Percentiles rank a stretch among this genome's conserved stretches.
Evolutionary conservation across 2,329 filamentous ascomycete species (phyloP).

Genomic region (Metarhizium robertsii): DNA sequence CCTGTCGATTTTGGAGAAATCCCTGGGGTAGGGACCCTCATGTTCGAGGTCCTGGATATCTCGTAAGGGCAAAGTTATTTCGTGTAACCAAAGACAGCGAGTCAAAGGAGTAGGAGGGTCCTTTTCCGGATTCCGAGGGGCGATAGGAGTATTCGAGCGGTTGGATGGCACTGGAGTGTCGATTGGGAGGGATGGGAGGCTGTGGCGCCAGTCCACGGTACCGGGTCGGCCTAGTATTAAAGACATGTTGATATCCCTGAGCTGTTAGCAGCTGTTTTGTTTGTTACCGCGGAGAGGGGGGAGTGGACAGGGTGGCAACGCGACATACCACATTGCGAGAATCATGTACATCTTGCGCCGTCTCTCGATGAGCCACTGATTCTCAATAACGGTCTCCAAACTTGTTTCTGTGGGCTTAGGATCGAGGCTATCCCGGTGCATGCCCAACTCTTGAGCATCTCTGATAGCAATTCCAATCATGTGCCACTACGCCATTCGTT

Average conservation of each 20-base stretch:
- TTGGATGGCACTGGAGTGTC: conserved; percentile 41
- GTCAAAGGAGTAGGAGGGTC: conserved; percentile 51
- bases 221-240: conserved; percentile 46
- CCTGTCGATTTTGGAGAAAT: conserved; percentile 43
- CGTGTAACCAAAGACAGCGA: conserved; percentile 39
- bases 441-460: conserved; percentile 53
- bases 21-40: conserved; percentile 43
- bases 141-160: conserved; percentile 36
- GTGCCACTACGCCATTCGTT: conserved; percentile 35
- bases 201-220: conserved; percentile 40
- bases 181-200: conserved; percentile 39
- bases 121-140: conserved; percentile 31
- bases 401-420: conserved; percentile 36
- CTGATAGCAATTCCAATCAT: conserved; percentile 46
- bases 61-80: conserved; percentile 37
- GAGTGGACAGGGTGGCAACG: neutral
- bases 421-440: conserved; percentile 45
- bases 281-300: too few species aligned
- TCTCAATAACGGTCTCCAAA: conserved; percentile 41
- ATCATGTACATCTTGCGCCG: conserved; percentile 47
- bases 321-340: conserved; percentile 30
- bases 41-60: conserved; percentile 47
- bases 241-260: conserved; percentile 46
- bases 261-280: neutral
- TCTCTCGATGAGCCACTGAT: conserved; percentile 48